Evolutionary conservation across 305 asterid species (phyloP), one percentile per base, ranked within the genome.

Genomic region (Solanum hybrid): DNA sequence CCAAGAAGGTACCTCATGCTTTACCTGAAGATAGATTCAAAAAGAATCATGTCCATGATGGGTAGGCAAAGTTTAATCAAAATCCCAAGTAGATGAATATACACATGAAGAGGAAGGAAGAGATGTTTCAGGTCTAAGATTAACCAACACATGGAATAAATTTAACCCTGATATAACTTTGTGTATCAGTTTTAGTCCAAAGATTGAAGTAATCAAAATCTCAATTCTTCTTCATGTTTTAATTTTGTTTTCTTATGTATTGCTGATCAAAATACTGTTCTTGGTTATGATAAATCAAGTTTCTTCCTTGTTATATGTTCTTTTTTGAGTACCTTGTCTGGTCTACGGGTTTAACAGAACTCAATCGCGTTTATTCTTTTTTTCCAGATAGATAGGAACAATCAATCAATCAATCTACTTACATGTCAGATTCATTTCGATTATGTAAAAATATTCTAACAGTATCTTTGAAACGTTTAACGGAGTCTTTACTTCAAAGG

Each of bases 11-110:
- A 75, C n/a, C 34, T 81, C 60, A 75, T 75, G 91, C 88, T 60
- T 88, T 75, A 79, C 90, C 90, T 80, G 89, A 90, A 86, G 92
- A 90, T 60, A 42, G 87, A 60, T 88, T 26, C n/a, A 4, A 45
- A 78, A 35, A 66, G 86, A 24, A 32, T 17, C 87, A 75, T 88
- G 90, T 90, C 89, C 75, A 60, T 90, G 92, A 89, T 88, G 77
- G 91, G 89, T 89, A 87, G 27, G 40, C 89, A 7, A 88, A 64
- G n/a, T n/a, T n/a, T n/a, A n/a, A n/a, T n/a, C n/a, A n/a, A n/a
- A n/a, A n/a, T n/a, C n/a, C n/a, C n/a, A n/a, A n/a, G n/a, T n/a
- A n/a, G n/a, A n/a, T n/a, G n/a, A n/a, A n/a, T n/a, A n/a, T n/a
- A n/a, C n/a, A n/a, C n/a, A n/a, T n/a, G 87, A 84, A 72, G 82